Percentiles rank a stretch among this genome's conserved stretches.
Conservation (phyloP, 2,329 filamentous ascomycete genomes). For the Xylariaceae sp. region DNA sequence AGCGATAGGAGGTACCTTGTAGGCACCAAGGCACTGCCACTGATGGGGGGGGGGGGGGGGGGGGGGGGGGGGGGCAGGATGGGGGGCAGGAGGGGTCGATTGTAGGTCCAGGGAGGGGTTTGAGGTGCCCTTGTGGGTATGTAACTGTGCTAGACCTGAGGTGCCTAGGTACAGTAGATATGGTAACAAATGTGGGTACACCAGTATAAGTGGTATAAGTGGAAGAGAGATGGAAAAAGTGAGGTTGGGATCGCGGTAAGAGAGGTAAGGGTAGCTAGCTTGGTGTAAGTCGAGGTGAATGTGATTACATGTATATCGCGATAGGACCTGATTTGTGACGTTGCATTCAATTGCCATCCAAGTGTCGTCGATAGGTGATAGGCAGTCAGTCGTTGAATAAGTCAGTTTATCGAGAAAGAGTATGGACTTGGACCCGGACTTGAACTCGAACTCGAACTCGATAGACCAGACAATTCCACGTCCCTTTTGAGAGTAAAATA, state of each 20-base stretch:
- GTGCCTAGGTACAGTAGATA: no score
- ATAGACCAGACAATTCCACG: not conserved
- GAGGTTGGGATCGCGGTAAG: not conserved
- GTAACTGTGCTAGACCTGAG: not conserved
- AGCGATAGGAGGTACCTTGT: no score
- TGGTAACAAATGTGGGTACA: not conserved
- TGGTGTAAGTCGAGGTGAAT: not conserved
- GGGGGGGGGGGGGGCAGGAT: no score
- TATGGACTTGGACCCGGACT: not conserved
- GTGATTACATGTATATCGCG: not conserved
- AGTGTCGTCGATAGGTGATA: no score
- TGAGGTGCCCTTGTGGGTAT: not conserved
- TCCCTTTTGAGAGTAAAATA: no score
- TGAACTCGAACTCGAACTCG: not conserved
- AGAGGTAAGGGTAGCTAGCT: not conserved
- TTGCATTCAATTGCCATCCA: not conserved
- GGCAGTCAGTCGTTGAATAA: no score
- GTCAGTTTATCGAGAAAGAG: no score
- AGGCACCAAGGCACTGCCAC: not conserved
- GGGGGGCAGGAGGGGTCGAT: not conserved
- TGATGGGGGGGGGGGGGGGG: not conserved
- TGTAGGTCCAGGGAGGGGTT: not conserved
- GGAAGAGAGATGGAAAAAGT: not conserved
- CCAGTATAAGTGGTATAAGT: not conserved
- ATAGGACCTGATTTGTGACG: not conserved